phyloP scores from a whole-genome alignment of 208 protist genomes.

The Angomonas deanei region DNA sequence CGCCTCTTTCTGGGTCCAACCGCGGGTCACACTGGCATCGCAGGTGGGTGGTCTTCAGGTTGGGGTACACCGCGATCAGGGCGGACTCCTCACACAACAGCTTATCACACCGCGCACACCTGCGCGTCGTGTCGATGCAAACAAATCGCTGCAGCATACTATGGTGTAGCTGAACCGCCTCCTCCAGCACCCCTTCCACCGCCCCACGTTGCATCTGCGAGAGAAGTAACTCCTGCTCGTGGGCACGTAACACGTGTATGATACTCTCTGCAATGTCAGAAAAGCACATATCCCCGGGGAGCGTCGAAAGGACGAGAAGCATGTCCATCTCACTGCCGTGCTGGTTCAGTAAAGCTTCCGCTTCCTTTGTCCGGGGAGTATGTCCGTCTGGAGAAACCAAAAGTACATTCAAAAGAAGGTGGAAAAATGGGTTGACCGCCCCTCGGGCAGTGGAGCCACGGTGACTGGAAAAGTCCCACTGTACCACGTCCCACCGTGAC shows the following conservation, averaged over 20 bases:
- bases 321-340: conserved; percentile 31
- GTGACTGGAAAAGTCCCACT: neutral
- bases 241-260: conserved; percentile 28
- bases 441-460: neutral
- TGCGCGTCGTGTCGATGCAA: conserved; percentile 23
- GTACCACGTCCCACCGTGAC: neutral
- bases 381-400: conserved; percentile 25
- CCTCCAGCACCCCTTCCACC: conserved; percentile 15
- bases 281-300: conserved; percentile 34
- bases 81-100: conserved; percentile 13
- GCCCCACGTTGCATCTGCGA: conserved; percentile 11
- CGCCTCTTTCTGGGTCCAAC: conserved; percentile 50
- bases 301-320: conserved; percentile 18
- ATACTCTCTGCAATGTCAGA: conserved; percentile 32
- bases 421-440: conserved; percentile 15
- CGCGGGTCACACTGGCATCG: conserved; percentile 28
- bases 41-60: conserved; percentile 53
- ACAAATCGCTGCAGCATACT: conserved; percentile 37
- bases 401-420: conserved; percentile 43
- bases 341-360: conserved; percentile 26
- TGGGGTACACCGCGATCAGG: conserved; percentile 44
- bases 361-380: conserved; percentile 11
- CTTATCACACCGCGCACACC: conserved; percentile 36
- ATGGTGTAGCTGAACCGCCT: conserved; percentile 18
- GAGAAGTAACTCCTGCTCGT: conserved; percentile 20